These are phyloP conservation scores for Kregervanrija delftensis DNA, from an alignment of 805 yeast genomes.

Conservation along the genomic window DNA sequence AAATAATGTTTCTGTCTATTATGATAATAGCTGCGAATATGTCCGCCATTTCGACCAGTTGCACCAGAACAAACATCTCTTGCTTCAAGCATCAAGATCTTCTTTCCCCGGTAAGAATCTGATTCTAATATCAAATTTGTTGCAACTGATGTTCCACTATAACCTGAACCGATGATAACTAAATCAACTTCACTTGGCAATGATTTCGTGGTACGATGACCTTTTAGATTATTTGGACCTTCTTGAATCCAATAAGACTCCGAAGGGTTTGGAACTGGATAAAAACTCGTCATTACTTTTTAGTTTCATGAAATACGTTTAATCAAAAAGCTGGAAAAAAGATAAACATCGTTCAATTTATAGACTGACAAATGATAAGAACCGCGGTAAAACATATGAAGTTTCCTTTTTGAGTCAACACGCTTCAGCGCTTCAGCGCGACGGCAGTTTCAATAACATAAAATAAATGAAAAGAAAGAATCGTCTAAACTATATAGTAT, in stretches of 20 bases:
- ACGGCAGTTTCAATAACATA: no score
- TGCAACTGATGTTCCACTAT: slow-evolving; percentile 38
- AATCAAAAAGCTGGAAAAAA: no score
- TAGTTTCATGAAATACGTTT: no score
- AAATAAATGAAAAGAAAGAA: no score
- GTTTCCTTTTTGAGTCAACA: no score
- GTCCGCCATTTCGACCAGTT: slow-evolving; percentile 45
- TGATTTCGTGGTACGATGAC: slow-evolving; percentile 11
- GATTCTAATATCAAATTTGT: slow-evolving; percentile 17
- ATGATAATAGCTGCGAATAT: slow-evolving; percentile 32
- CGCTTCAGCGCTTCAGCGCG: no score
- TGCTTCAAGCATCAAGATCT: slow-evolving; percentile 30
- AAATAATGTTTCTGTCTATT: slow-evolving; percentile 13
- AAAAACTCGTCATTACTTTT: not conserved
- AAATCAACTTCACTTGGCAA: slow-evolving; percentile 34
- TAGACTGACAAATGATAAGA: no score
- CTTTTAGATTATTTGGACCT: slow-evolving; percentile 2
- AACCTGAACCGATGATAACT: slow-evolving; percentile 39
- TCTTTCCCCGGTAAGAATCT: slow-evolving; percentile 3
- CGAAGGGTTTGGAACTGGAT: slow-evolving; percentile 16
- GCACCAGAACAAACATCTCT: slow-evolving; percentile 34
- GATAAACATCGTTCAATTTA: no score
- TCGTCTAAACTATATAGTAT: no score
- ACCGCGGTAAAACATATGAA: no score
- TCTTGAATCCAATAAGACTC: slow-evolving; percentile 11